Percentiles rank a stretch among this genome's conserved stretches.
phyloP scores from a whole-genome alignment of 108 stramenopile species.

The Fistulifera pelliculosa region DNA sequence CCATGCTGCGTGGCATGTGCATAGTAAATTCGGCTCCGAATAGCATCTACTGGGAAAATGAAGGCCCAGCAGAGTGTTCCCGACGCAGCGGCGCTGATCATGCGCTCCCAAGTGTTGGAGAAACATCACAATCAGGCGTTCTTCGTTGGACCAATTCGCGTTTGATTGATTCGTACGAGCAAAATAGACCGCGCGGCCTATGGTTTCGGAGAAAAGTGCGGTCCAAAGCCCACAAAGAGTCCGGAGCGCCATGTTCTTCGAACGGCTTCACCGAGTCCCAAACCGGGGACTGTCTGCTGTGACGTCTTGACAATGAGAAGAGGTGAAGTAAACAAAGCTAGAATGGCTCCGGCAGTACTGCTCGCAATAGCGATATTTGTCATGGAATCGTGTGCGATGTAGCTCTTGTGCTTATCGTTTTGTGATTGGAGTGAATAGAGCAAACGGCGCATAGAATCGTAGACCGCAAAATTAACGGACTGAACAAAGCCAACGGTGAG shows the following conservation, averaged over 20 bases:
- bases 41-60: constrained; percentile 60
- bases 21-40: constrained; percentile 47
- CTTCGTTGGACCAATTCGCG: constrained; percentile 14
- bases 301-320: constrained; percentile 58
- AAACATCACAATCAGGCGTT: constrained; percentile 1
- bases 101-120: constrained; percentile 41
- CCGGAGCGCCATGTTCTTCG: constrained; percentile 9
- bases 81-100: constrained; percentile 53
- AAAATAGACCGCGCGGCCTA: constrained; percentile 50
- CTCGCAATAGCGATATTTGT: constrained; percentile 49
- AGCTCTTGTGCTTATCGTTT: constrained; percentile 23
- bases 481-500: constrained; percentile 58
- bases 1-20: constrained; percentile 7
- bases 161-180: constrained; percentile 51
- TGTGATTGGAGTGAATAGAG: constrained; percentile 24
- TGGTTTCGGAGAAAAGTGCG: constrained; percentile 51
- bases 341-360: constrained; percentile 32
- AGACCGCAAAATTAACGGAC: constrained; percentile 62
- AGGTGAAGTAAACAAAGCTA: constrained; percentile 43
- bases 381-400: constrained; percentile 45
- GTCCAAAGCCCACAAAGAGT: constrained; percentile 42
- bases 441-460: constrained; percentile 50
- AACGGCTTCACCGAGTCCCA: constrained; percentile 42
- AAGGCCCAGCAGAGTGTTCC: constrained; percentile 63
- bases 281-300: constrained; percentile 50